Conservation (phyloP, 306 rosid species). For the Begonia fuchsioides region DNA sequence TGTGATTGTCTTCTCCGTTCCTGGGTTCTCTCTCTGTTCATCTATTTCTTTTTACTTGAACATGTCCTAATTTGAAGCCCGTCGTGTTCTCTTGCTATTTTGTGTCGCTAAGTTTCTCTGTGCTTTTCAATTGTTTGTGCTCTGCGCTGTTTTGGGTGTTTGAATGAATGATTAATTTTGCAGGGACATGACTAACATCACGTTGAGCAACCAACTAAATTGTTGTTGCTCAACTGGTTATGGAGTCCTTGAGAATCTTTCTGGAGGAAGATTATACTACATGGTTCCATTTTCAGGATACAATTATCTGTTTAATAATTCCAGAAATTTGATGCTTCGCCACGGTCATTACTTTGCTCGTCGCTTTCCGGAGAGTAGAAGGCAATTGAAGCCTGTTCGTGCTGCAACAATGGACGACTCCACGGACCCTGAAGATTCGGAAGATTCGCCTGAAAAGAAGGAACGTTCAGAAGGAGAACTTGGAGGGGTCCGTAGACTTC, state of each 20-base stretch:
- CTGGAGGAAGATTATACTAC: slow-evolving; percentile 21
- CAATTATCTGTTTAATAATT: slow-evolving; percentile 20
- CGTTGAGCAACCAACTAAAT: slow-evolving; percentile 54
- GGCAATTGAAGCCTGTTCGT: slow-evolving; percentile 31
- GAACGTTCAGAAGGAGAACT: slow-evolving; percentile 29
- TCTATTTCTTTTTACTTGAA: background rate
- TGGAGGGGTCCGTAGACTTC: slow-evolving; percentile 33
- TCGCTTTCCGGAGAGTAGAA: slow-evolving; percentile 18
- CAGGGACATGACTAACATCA: slow-evolving; percentile 50
- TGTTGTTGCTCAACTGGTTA: slow-evolving; percentile 48
- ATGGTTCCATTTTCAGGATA: slow-evolving; percentile 40
- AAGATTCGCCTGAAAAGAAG: slow-evolving; percentile 19
- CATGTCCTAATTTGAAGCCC: background rate
- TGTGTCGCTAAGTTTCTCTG: background rate
- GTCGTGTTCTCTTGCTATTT: background rate
- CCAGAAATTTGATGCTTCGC: slow-evolving; percentile 27
- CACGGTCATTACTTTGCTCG: slow-evolving; percentile 27
- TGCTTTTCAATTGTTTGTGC: background rate
- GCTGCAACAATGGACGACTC: slow-evolving; percentile 23
- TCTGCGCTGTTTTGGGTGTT: background rate
- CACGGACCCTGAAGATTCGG: slow-evolving; percentile 52
- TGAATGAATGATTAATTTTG: background rate
- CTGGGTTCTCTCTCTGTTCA: background rate
- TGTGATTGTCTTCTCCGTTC: background rate
- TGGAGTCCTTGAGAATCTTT: slow-evolving; percentile 41